Conservation (phyloP, 2,329 filamentous ascomycete species). For the Metarhizium guizhouense region DNA sequence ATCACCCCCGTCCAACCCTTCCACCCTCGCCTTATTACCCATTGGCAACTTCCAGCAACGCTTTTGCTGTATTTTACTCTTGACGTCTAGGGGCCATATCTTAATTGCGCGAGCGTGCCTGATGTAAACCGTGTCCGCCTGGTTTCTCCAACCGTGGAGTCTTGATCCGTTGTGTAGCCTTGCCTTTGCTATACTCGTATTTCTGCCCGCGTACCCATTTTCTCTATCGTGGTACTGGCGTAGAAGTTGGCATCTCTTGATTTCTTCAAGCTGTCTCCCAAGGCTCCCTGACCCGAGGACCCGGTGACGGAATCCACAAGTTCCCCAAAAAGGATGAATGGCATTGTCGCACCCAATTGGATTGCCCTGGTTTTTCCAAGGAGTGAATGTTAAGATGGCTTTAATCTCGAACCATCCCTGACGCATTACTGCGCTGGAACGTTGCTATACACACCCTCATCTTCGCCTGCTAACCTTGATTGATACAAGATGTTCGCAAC, state of each 20-base stretch:
- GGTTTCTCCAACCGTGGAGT: slow-evolving; percentile 72
- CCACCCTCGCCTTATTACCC: slow-evolving; percentile 22
- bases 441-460: slow-evolving; percentile 44
- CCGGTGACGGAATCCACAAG: slow-evolving; percentile 38
- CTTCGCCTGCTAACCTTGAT: slow-evolving; percentile 67
- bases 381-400: slow-evolving; percentile 42
- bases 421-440: slow-evolving; percentile 46
- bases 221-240: slow-evolving; percentile 58
- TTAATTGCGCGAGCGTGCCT: slow-evolving; percentile 87
- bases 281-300: slow-evolving; percentile 50
- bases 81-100: slow-evolving; percentile 71
- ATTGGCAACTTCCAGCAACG: slow-evolving; percentile 49
- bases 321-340: slow-evolving; percentile 33
- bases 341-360: slow-evolving; percentile 43
- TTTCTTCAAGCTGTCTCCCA: slow-evolving; percentile 59
- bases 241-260: slow-evolving; percentile 73
- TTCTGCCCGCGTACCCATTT: slow-evolving; percentile 63
- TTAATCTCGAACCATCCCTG: slow-evolving; percentile 37
- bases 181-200: slow-evolving; percentile 59
- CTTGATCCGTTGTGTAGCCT: slow-evolving; percentile 56
- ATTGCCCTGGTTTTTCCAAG: slow-evolving; percentile 48
- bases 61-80: slow-evolving; percentile 77
- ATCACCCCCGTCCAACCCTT: slow-evolving; percentile 30
- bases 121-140: slow-evolving; percentile 72
- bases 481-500: slow-evolving; percentile 91